Conservation (phyloP, 2,329 filamentous ascomycete genomes). For the Fusarium falciforme region DNA sequence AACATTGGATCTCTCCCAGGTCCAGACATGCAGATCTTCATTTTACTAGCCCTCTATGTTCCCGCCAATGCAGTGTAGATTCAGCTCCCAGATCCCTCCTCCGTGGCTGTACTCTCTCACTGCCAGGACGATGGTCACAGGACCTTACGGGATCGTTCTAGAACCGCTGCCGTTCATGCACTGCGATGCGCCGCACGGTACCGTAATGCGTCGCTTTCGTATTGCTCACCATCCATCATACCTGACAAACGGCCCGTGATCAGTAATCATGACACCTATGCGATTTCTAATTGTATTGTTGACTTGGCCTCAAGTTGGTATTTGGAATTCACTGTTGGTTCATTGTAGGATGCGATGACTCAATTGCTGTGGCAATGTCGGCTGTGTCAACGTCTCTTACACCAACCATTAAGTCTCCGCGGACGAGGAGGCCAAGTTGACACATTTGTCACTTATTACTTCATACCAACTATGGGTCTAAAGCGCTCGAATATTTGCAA, state of each 20-base stretch:
- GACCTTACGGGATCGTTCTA: slow-evolving; percentile 10
- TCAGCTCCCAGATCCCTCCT: background rate
- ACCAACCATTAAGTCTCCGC: background rate
- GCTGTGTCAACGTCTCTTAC: background rate
- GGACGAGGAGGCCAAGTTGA: background rate
- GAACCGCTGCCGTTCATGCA: background rate
- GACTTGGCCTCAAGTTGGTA: background rate
- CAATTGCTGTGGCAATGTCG: background rate
- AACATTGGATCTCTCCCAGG: background rate
- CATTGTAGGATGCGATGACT: background rate
- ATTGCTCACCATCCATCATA: background rate
- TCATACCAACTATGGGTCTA: background rate
- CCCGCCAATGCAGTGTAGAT: background rate
- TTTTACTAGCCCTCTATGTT: background rate
- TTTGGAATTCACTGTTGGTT: background rate
- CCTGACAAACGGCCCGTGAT: background rate
- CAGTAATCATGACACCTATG: background rate
- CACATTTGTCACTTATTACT: background rate
- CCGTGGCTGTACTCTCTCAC: background rate
- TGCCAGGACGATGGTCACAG: slow-evolving; percentile 1
- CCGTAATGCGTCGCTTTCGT: slow-evolving; percentile 7
- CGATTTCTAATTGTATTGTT: background rate
- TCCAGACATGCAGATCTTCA: background rate
- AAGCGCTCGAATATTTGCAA: background rate
- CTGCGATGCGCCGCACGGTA: background rate